Percentiles rank a stretch among this genome's conserved stretches.
Conservation (phyloP, 2,329 filamentous ascomycete genomes). For the Alternaria consortialis region DNA sequence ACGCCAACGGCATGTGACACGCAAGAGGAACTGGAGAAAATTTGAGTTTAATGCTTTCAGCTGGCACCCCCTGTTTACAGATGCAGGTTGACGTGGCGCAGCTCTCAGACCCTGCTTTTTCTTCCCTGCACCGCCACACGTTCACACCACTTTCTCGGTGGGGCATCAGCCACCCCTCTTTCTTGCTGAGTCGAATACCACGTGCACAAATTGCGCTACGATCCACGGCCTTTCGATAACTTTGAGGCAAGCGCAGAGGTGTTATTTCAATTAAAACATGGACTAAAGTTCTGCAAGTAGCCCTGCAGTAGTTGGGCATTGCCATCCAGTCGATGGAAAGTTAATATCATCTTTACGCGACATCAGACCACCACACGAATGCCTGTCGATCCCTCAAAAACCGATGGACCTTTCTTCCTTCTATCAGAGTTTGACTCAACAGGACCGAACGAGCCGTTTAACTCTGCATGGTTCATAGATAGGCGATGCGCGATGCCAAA, state of each 20-base stretch:
- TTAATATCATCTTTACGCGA: background rate
- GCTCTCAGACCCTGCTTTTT: background rate
- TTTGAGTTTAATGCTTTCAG: constrained; percentile 23
- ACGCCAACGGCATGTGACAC: constrained; percentile 15
- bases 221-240: background rate
- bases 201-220: background rate
- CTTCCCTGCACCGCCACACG: constrained; percentile 9
- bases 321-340: background rate
- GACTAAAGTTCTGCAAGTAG: background rate
- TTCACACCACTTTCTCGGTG: background rate
- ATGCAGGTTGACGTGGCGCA: constrained; percentile 22
- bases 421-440: constrained; percentile 1
- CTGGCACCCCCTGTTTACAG: constrained; percentile 25
- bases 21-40: constrained; percentile 2
- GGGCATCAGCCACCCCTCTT: background rate
- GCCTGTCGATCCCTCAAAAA: background rate
- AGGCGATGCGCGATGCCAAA: background rate
- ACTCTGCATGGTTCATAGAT: background rate
- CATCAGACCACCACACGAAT: background rate
- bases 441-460: constrained; percentile 7
- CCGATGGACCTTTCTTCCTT: background rate
- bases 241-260: background rate
- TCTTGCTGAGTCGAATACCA: background rate
- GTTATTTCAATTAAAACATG: background rate
- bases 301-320: background rate